A percentile compares a stretch with the other conserved stretches of the same genome.
These are phyloP conservation scores for Mortierella sp. DNA, from an alignment of 371 early-diverging fungal species.

Conservation along the genomic window DNA sequence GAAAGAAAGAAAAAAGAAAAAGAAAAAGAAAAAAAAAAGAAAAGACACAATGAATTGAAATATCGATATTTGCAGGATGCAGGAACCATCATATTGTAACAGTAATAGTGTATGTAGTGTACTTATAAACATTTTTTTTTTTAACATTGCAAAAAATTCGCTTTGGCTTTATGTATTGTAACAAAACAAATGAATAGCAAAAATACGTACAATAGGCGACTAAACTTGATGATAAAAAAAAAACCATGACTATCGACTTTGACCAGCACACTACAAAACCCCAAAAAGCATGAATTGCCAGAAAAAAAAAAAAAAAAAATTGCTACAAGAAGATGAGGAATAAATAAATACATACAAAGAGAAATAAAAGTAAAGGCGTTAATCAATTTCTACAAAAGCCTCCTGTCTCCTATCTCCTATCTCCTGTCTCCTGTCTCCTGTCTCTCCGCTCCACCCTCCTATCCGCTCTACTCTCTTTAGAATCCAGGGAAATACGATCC, in stretches of 20 bases:
- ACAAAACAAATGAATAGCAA: background rate
- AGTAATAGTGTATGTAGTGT: no score
- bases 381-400: no score
- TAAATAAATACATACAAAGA: background rate
- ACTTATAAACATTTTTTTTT: no score
- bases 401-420: no score
- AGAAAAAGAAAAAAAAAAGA: slow-evolving; percentile 2
- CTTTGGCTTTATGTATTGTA: background rate
- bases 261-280: no score
- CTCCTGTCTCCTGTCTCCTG: background rate
- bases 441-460: no score
- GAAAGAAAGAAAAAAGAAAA: slow-evolving; percentile 1
- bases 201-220: no score
- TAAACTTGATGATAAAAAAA: background rate
- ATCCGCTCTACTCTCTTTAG: no score
- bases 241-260: background rate
- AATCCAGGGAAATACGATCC: slow-evolving; percentile 46
- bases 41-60: background rate
- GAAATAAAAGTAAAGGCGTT: background rate
- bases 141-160: no score
- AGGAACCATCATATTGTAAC: background rate
- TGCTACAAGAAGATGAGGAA: background rate
- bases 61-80: background rate
- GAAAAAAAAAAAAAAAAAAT: background rate
- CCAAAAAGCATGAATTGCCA: no score